Evolutionary conservation across 805 yeast genomes (phyloP), one percentile per base, ranked within the genome.

Genomic region (Hemisphaericaspora nanyangensis): DNA sequence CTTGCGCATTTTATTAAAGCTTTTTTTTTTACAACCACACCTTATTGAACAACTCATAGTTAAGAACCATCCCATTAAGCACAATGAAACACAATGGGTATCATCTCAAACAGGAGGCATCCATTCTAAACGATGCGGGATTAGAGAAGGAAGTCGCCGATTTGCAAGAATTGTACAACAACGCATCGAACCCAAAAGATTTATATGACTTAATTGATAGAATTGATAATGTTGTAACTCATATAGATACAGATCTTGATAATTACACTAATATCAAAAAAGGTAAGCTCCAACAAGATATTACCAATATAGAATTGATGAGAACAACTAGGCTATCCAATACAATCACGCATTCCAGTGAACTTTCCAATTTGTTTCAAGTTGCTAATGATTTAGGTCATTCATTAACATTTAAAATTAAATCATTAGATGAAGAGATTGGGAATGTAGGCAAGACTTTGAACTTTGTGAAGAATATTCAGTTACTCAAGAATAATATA

Each of bases 401-500:
- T 28, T 67, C 75, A 12, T 76, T 90, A 37, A 83, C 95, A 1
- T 75, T 75, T 30, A 77, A 80, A 45, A 86, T 90, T 42, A 71
- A 83, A 40, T 58, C 79, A 2, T 65, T 86, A 29, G 95, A 88
- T 56, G 65, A 65, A 29, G 95, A 90, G 52, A 77, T 82, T 44
- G 64, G 71, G 5, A 74, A 84, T 28, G 85, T 90, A 12, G 62
- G 71, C 36, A 63, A 71, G 31, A 79, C 95, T 0, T 69, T 79
- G 16, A 63, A 69, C 12, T 87, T 81, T 53, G 91, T 87, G 3
- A 68, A 73, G 28, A 65, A 80, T 43, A 82, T 85, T 1, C 80
- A 82, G 43, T 58, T 70, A n/a, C 63, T 91, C 44, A 84, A 84
- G 52, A 71, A 72, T 24, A 78, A 80, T 48, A 73, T 91, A 8